Evolutionary conservation across 345 rosid species (phyloP).

Genomic region (Corymbia maculata): DNA sequence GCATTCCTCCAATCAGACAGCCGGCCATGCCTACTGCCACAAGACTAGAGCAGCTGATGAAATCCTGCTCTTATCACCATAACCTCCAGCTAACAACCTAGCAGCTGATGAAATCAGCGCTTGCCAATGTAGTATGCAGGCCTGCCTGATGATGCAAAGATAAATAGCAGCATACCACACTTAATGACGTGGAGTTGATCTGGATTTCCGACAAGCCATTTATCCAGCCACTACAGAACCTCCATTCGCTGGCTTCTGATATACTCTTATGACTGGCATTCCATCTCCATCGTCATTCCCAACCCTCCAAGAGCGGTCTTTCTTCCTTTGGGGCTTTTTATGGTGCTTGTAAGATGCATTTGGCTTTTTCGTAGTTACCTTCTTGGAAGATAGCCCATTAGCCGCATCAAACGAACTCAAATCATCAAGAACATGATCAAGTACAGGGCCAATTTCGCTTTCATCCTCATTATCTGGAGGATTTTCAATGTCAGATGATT

Average conservation of each 20-base stretch:
- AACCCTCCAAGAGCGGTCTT: slow-evolving; percentile 62
- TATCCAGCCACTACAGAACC: slow-evolving; percentile 19
- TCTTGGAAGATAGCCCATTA: slow-evolving; percentile 50
- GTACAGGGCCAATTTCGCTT: slow-evolving; percentile 16
- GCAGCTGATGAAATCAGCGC: background rate
- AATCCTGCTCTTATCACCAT: background rate
- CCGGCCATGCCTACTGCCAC: background rate
- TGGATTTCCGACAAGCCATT: background rate
- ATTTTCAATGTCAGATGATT: slow-evolving; percentile 34
- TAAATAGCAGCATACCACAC: background rate
- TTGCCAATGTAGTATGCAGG: background rate
- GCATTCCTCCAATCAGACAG: background rate
- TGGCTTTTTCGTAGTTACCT: slow-evolving; percentile 31
- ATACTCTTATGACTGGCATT: slow-evolving; percentile 61
- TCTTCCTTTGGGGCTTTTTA: slow-evolving; percentile 64
- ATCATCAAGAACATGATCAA: slow-evolving; percentile 59
- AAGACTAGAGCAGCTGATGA: background rate
- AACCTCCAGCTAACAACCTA: background rate
- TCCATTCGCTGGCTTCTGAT: slow-evolving; percentile 51
- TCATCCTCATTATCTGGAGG: background rate
- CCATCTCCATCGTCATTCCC: slow-evolving; percentile 53
- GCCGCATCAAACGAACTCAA: slow-evolving; percentile 64
- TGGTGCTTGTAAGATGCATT: slow-evolving; percentile 53
- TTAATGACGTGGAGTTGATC: background rate
- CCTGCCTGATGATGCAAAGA: background rate